Percentiles rank a stretch among this genome's conserved stretches.
Evolutionary conservation across 2,329 filamentous ascomycete genomes (phyloP).

Genomic region (Ramichloridium luteum): DNA sequence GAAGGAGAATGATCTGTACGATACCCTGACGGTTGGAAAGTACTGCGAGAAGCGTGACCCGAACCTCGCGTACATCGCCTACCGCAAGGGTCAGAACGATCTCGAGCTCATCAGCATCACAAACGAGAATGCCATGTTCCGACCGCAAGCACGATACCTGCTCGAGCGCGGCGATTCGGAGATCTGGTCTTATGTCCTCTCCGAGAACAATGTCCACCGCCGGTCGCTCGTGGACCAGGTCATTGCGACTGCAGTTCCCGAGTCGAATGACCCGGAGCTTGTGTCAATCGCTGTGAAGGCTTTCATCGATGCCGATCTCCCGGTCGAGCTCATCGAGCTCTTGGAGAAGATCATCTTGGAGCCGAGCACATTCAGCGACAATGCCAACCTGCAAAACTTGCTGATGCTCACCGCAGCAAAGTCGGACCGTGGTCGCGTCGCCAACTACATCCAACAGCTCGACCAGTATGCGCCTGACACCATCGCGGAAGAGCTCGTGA

Average conservation of each 20-base stretch:
- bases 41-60: conserved; percentile 99
- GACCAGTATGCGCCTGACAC: conserved; percentile 84
- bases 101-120: conserved; percentile 94
- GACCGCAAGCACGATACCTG: conserved; percentile 89
- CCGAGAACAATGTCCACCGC: conserved; percentile 88
- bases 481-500: conserved; percentile 84
- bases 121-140: conserved; percentile 99
- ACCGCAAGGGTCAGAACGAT: conserved; percentile 93
- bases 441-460: conserved; percentile 90
- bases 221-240: conserved; percentile 93
- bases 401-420: conserved; percentile 94
- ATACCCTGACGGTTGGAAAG: conserved; percentile 82
- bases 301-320: conserved; percentile 82
- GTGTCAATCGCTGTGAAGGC: conserved; percentile 89
- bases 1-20: conserved; percentile 94
- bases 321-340: conserved; percentile 88
- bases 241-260: conserved; percentile 71
- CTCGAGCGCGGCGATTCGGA: conserved; percentile 80
- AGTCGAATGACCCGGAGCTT: conserved; percentile 77
- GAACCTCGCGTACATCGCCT: conserved; percentile 88
- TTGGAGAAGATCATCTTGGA: conserved; percentile 99
- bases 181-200: conserved; percentile 90
- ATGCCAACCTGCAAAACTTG: conserved; percentile 88
- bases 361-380: conserved; percentile 97
- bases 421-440: conserved; percentile 86